phyloP scores from a whole-genome alignment of 2,329 filamentous ascomycete species.

The Sphaerulina vaccinii region DNA sequence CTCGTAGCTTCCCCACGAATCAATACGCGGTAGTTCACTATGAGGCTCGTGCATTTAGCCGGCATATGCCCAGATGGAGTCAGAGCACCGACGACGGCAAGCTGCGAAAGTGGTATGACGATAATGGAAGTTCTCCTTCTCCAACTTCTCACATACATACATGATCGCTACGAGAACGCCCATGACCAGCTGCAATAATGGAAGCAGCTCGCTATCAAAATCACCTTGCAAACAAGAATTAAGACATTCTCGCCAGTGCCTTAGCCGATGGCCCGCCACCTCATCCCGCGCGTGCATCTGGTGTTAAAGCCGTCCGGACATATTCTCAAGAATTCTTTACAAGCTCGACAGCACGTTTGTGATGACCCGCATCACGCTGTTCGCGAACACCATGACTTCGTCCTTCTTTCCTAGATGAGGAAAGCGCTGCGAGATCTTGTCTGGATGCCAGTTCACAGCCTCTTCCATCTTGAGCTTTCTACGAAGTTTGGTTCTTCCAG shows the following conservation, averaged over 20 bases:
- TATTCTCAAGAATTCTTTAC: too few relatives aligned
- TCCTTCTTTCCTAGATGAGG: background rate
- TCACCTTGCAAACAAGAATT: too few relatives aligned
- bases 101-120: background rate
- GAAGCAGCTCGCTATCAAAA: too few relatives aligned
- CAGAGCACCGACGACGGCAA: background rate
- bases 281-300: too few relatives aligned
- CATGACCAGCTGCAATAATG: too few relatives aligned
- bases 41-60: background rate
- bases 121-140: too few relatives aligned
- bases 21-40: background rate
- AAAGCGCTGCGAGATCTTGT: slow-evolving; percentile 7
- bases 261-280: too few relatives aligned
- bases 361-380: slow-evolving; percentile 2
- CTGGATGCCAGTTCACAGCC: background rate
- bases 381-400: background rate
- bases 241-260: too few relatives aligned
- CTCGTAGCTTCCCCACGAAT: background rate
- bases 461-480: slow-evolving; percentile 2
- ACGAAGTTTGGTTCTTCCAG: background rate
- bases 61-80: too few relatives aligned
- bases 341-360: background rate
- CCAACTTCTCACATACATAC: too few relatives aligned
- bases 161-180: too few relatives aligned
- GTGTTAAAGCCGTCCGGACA: too few relatives aligned